Base-by-base conservation (phyloP, 2,329 filamentous ascomycete species). In the Diaporthe caulivora region DNA sequence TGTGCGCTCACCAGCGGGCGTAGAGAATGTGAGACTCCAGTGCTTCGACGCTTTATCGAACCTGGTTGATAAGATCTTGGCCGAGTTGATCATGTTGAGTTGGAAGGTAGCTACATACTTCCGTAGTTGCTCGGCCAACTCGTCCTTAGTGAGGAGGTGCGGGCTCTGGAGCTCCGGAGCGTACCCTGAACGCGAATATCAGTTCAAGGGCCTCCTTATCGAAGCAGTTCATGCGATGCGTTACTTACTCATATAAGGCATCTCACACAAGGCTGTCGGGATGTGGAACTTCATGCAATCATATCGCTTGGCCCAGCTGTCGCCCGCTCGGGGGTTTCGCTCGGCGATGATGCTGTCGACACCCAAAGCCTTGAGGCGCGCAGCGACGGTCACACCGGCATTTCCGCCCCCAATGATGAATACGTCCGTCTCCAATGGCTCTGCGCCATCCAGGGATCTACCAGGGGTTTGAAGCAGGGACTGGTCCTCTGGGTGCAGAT, bases 101-200 rank as follows among this genome's bases (percentile, higher is more conserved):
- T 86, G 84, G 81, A 89, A 86, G 10, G 86, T 78, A 24, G 78
- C 83, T 2, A 82, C 83, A 72, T 88, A 88, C 2, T 81, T 80
- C 71, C 87, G 85, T 24, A 88, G 83, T 81, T 86, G 88, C 58
- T 85, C 82, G 3, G 81, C 85, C 0, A 89, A 80, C 31, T 87
- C 86, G 73, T 88, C 83, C 71, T 85, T 84, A 0, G 83, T 81
- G 1, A 84, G 84, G 74, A 84, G 84, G 34, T 83, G 78, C 0
- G 85, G 83, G 80, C 17, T 42, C 24, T 47, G 64, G 5, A 82
- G 84, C 49, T 83, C 82, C 44, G 82, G 78, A 2, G 82, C 82
- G 75, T 85, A 86, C 5, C 80, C 82, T 72, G 24, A 15, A 24
- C 21, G 24, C 40, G 8, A 11, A 51, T n/a, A 53, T 71, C 37